phyloP scores from a whole-genome alignment of 1,139 yeast genomes.

The Pichia cactophila region DNA sequence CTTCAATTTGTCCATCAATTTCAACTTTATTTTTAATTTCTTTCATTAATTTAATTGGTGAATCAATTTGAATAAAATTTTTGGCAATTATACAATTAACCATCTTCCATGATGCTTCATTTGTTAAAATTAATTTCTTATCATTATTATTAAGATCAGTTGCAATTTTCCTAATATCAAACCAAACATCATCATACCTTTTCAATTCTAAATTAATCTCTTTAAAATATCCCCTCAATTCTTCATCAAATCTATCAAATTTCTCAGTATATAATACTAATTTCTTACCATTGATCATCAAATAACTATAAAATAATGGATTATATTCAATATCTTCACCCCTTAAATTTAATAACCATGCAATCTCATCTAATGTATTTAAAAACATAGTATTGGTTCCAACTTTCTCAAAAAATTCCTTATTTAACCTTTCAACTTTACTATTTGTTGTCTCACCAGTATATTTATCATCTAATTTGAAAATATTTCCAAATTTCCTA shows the following conservation, averaged over 20 bases:
- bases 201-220: slow-evolving; percentile 39
- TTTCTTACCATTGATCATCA: slow-evolving; percentile 46
- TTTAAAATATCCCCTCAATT: slow-evolving; percentile 29
- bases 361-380: slow-evolving; percentile 80
- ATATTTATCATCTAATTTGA: slow-evolving; percentile 35
- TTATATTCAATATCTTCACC: slow-evolving; percentile 81
- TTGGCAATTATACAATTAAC: slow-evolving; percentile 39
- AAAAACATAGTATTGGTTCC: slow-evolving; percentile 39
- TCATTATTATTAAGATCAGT: slow-evolving; percentile 33
- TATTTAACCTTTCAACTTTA: slow-evolving; percentile 40
- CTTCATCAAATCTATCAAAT: slow-evolving; percentile 25
- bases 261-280: slow-evolving; percentile 55
- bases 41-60: slow-evolving; percentile 68
- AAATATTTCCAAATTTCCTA: slow-evolving; percentile 37
- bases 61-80: slow-evolving; percentile 41
- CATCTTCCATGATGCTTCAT: slow-evolving; percentile 76
- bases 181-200: slow-evolving; percentile 53
- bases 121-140: slow-evolving; percentile 51
- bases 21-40: slow-evolving; percentile 71
- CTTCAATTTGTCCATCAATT: slow-evolving; percentile 62
- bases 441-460: slow-evolving; percentile 37
- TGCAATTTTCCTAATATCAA: slow-evolving; percentile 38
- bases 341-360: slow-evolving; percentile 85
- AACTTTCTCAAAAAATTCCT: slow-evolving; percentile 36
- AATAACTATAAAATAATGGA: slow-evolving; percentile 84